Percentiles rank a stretch among this genome's conserved stretches.
Evolutionary conservation across 1,139 yeast species (phyloP).

Genomic region (Nakaseomyces glabratus): DNA sequence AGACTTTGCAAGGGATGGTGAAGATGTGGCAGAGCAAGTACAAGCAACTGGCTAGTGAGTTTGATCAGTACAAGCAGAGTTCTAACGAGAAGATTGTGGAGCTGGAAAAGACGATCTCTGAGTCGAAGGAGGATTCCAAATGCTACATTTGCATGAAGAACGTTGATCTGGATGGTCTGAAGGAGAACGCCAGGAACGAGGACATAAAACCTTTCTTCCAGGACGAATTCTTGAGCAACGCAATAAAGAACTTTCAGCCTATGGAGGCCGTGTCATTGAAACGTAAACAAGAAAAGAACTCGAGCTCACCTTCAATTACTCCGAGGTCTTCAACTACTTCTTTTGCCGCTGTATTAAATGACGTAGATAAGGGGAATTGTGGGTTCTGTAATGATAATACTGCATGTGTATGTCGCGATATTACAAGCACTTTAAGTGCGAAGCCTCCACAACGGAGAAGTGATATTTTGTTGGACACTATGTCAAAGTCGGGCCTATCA

Average conservation of each 20-base stretch:
- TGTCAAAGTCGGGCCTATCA: background rate
- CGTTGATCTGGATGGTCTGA: background rate
- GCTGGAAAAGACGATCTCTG: background rate
- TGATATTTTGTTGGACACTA: background rate
- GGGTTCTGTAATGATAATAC: slow-evolving; percentile 8
- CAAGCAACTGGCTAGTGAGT: background rate
- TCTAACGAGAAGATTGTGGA: background rate
- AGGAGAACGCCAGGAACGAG: background rate
- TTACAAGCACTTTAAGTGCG: background rate
- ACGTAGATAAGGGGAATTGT: slow-evolving; percentile 3
- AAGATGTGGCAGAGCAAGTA: slow-evolving; percentile 49
- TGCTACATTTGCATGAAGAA: slow-evolving; percentile 5
- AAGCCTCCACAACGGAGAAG: background rate
- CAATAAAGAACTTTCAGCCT: slow-evolving; percentile 41
- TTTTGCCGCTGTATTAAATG: too few relatives aligned
- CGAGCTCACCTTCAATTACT: too few relatives aligned
- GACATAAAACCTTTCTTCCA: background rate
- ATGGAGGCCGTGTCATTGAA: slow-evolving; percentile 53
- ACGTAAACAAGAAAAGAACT: too few relatives aligned
- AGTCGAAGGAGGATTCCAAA: background rate
- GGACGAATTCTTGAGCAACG: slow-evolving; percentile 1
- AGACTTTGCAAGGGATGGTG: slow-evolving; percentile 52
- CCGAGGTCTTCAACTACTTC: too few relatives aligned
- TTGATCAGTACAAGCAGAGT: background rate
- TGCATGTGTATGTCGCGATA: slow-evolving; percentile 5